These are phyloP conservation scores for Bryoglossum gracile DNA, from an alignment of 495 filamentous ascomycete genomes.

Conservation along the genomic window DNA sequence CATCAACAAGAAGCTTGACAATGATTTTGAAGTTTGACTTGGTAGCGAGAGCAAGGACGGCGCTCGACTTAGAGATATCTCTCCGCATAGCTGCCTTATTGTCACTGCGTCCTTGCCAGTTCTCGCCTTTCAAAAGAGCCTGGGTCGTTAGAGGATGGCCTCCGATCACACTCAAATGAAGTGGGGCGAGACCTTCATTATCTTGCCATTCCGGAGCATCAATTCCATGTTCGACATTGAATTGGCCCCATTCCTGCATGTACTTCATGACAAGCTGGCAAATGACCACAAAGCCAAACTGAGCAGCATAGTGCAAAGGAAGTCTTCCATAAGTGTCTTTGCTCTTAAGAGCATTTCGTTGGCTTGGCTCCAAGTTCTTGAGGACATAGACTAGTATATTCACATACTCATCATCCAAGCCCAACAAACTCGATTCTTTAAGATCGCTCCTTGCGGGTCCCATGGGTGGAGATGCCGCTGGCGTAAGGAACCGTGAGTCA, in stretches of 20 bases:
- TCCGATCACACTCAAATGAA: slow-evolving; percentile 87
- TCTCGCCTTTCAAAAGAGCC: slow-evolving; percentile 70
- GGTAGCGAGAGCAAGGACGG: slow-evolving; percentile 79
- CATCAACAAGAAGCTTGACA: slow-evolving; percentile 78
- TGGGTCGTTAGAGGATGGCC: slow-evolving; percentile 83
- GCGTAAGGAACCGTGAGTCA: slow-evolving; percentile 62
- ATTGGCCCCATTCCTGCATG: slow-evolving; percentile 84
- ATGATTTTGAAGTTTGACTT: slow-evolving; percentile 78
- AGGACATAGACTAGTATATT: slow-evolving; percentile 67
- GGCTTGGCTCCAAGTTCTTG: slow-evolving; percentile 57
- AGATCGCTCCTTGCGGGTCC: slow-evolving; percentile 49
- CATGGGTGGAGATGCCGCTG: slow-evolving; percentile 59
- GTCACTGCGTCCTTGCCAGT: slow-evolving; percentile 53
- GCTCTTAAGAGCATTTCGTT: slow-evolving; percentile 58
- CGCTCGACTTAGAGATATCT: slow-evolving; percentile 73
- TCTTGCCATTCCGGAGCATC: slow-evolving; percentile 86
- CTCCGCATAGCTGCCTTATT: slow-evolving; percentile 56
- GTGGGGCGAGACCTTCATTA: slow-evolving; percentile 79
- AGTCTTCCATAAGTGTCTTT: slow-evolving; percentile 77
- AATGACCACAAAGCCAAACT: slow-evolving; percentile 84
- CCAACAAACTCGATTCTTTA: slow-evolving; percentile 37
- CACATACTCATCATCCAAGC: slow-evolving; percentile 61
- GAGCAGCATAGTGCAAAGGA: slow-evolving; percentile 90
- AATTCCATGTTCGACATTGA: slow-evolving; percentile 75
- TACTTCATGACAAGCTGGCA: slow-evolving; percentile 81